These are phyloP conservation scores for Verruconis gallopava DNA, from an alignment of 2,329 filamentous ascomycete genomes.

Conservation along the genomic window DNA sequence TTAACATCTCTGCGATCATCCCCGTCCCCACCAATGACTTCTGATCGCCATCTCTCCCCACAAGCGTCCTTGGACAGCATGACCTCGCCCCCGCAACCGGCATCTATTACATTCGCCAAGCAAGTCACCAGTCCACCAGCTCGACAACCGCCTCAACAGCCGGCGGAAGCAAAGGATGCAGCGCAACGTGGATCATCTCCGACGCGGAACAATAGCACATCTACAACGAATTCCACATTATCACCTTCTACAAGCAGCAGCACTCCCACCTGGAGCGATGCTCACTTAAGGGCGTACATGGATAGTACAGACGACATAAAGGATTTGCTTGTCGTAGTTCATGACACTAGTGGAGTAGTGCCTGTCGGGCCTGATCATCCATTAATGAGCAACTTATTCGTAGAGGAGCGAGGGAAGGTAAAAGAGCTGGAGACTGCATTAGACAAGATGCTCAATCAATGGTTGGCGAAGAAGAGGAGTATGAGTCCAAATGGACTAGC, in stretches of 20 bases:
- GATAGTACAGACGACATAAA: constrained; percentile 67
- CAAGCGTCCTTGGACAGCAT: constrained; percentile 1
- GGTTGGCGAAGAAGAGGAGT: constrained; percentile 42
- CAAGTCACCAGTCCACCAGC: background rate
- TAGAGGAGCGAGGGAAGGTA: constrained; percentile 73
- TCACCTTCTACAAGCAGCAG: background rate
- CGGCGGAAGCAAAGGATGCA: background rate
- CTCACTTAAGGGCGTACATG: constrained; percentile 74
- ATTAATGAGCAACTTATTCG: constrained; percentile 65
- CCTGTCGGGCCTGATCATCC: constrained; percentile 78
- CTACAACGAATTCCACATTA: background rate
- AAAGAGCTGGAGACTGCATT: constrained; percentile 82
- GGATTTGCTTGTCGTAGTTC: constrained; percentile 81
- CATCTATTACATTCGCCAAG: background rate
- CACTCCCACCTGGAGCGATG: constrained; percentile 67
- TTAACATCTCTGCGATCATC: constrained; percentile 2
- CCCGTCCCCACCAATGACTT: constrained; percentile 4
- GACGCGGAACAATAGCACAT: constrained; percentile 18
- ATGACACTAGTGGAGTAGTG: constrained; percentile 75
- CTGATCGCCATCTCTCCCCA: background rate
- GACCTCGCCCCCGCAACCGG: constrained; percentile 13
- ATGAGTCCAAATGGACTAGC: background rate
- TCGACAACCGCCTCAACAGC: constrained; percentile 8
- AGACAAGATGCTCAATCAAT: constrained; percentile 74
- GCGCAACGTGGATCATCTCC: background rate